Conservation (phyloP, 2,329 filamentous ascomycete genomes). For the Epichloe uncinata region DNA sequence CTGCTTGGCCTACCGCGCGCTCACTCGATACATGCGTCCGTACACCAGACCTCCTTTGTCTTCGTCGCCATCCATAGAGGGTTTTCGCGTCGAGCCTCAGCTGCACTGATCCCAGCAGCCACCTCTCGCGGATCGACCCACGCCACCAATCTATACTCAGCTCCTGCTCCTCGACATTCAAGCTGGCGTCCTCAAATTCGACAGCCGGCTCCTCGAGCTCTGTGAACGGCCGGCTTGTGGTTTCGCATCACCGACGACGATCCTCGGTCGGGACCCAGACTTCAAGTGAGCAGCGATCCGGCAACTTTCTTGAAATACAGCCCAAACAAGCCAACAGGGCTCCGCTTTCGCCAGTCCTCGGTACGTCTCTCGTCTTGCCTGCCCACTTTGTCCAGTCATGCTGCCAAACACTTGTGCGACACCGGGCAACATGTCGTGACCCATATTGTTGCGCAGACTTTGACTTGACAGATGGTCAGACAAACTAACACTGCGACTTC, state of each 20-base stretch:
- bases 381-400: neutral
- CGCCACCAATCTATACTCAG: neutral
- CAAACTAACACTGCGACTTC: constrained; percentile 1
- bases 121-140: neutral
- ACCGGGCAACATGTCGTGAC: constrained; percentile 2
- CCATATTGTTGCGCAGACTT: constrained; percentile 8
- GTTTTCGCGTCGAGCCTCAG: neutral
- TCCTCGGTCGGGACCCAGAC: constrained; percentile 27
- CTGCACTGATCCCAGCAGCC: constrained; percentile 2
- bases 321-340: constrained; percentile 16
- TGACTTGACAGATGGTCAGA: constrained; percentile 12
- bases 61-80: neutral
- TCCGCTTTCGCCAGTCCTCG: constrained; percentile 40
- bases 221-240: constrained; percentile 33
- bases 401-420: neutral
- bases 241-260: constrained; percentile 36
- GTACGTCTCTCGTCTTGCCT: constrained; percentile 26
- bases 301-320: constrained; percentile 19
- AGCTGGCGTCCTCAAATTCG: constrained; percentile 37
- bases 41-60: neutral
- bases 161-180: constrained; percentile 17
- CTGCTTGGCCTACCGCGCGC: too few species aligned
- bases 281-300: constrained; percentile 18
- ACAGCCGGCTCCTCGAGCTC: constrained; percentile 41
- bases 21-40: too few species aligned